Evolutionary conservation across 176 grass and related monocot genomes (phyloP).

Genomic region (Typha latifolia): DNA sequence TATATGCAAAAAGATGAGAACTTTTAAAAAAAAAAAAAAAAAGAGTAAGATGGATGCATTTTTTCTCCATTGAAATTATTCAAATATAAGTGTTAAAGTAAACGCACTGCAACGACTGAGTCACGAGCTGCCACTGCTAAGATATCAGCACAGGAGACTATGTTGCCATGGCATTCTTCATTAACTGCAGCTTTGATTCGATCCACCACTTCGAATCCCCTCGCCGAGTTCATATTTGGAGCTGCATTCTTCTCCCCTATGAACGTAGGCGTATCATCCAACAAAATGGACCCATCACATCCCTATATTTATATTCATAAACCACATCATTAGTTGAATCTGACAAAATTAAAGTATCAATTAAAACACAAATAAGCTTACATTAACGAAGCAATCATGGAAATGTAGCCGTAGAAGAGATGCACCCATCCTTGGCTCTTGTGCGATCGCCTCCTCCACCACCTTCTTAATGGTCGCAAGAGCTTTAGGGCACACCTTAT

Average conservation of each 20-base stretch:
- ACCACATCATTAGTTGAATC: neutral
- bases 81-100: neutral
- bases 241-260: constrained; percentile 32
- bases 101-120: constrained; percentile 31
- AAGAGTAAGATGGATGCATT: no score
- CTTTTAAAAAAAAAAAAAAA: no score
- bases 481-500: constrained; percentile 43
- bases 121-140: constrained; percentile 35
- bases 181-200: constrained; percentile 29
- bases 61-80: no score
- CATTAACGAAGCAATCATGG: constrained; percentile 82
- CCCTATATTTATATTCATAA: constrained; percentile 14
- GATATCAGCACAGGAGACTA: constrained; percentile 41
- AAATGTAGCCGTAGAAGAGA: constrained; percentile 79
- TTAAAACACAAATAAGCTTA: neutral
- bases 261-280: constrained; percentile 33
- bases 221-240: constrained; percentile 30
- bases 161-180: constrained; percentile 16
- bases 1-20: no score
- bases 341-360: neutral
- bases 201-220: constrained; percentile 36
- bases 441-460: constrained; percentile 36
- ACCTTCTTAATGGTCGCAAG: constrained; percentile 44
- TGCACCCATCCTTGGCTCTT: constrained; percentile 63
- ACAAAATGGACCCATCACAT: constrained; percentile 31